Conservation (phyloP, 2,329 filamentous ascomycete species). For the Microcera coccophila region DNA sequence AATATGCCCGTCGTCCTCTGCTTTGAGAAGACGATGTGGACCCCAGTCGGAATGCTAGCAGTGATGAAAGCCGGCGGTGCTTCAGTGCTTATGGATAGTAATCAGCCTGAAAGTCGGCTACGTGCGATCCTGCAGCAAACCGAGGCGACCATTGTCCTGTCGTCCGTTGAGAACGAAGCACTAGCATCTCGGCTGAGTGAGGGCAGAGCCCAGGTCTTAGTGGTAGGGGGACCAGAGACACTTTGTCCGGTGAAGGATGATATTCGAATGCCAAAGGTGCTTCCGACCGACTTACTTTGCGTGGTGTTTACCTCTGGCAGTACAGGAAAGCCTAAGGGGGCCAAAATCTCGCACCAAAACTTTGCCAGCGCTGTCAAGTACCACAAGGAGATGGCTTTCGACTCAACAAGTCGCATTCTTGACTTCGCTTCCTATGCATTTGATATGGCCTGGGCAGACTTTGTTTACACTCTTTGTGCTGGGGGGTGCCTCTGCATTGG, state of each 20-base stretch:
- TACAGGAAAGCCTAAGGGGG: slow-evolving; percentile 17
- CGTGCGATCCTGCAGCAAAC: too few species aligned
- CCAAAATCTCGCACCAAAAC: slow-evolving; percentile 11
- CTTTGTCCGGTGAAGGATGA: too few species aligned
- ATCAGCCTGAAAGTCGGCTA: neutral
- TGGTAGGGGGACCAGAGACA: too few species aligned
- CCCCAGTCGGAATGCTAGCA: slow-evolving; percentile 29
- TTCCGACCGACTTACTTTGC: too few species aligned
- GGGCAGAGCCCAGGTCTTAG: too few species aligned
- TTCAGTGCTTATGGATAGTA: slow-evolving; percentile 14
- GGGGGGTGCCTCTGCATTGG: neutral
- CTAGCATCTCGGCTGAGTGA: too few species aligned
- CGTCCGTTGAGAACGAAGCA: too few species aligned
- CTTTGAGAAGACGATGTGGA: slow-evolving; percentile 35
- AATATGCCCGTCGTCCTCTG: slow-evolving; percentile 28
- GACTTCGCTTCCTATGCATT: slow-evolving; percentile 17
- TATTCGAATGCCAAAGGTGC: too few species aligned
- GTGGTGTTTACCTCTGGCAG: slow-evolving; percentile 18
- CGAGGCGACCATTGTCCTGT: neutral
- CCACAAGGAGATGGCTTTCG: neutral
- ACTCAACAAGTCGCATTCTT: slow-evolving; percentile 9
- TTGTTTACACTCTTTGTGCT: slow-evolving; percentile 3
- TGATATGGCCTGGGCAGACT: slow-evolving; percentile 8
- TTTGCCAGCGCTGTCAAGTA: neutral
- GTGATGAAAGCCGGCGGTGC: slow-evolving; percentile 32